These are phyloP conservation scores for Pyrenopolyporus hunteri DNA, from an alignment of 495 filamentous ascomycete species.

Conservation along the genomic window DNA sequence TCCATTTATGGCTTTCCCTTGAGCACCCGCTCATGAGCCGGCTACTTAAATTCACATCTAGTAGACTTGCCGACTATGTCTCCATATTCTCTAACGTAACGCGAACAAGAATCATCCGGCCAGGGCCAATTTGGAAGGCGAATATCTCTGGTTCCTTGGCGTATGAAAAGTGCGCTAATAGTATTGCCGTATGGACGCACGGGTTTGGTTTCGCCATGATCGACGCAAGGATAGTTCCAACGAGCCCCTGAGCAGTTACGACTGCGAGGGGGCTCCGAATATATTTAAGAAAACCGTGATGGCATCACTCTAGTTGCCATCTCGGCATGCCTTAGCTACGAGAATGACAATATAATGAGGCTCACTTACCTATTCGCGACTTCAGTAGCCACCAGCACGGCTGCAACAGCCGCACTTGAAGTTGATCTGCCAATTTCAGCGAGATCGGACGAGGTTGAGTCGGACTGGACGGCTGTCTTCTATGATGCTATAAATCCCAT, in stretches of 20 bases:
- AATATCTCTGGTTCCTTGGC: constrained; percentile 22
- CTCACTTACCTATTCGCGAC: background rate
- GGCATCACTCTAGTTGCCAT: background rate
- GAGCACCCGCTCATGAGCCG: too few relatives aligned
- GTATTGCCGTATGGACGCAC: constrained; percentile 13
- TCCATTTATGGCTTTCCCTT: too few relatives aligned
- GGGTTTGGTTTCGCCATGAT: constrained; percentile 15
- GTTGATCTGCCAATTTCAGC: constrained; percentile 32
- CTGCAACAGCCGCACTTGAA: constrained; percentile 1
- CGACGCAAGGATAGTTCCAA: constrained; percentile 8
- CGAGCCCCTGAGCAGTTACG: background rate
- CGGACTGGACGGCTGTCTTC: constrained; percentile 28
- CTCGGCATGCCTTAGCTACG: background rate
- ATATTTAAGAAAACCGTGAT: constrained; percentile 10
- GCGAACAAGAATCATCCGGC: constrained; percentile 4
- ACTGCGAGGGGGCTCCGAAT: background rate
- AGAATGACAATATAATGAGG: constrained; percentile 6
- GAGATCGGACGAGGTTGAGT: constrained; percentile 27
- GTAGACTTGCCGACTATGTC: background rate
- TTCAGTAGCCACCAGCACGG: constrained; percentile 7
- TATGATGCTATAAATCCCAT: constrained; percentile 27
- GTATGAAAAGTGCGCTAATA: constrained; percentile 16
- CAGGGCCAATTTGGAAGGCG: constrained; percentile 22
- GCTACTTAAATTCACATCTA: too few relatives aligned
- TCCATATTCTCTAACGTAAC: background rate